Conservation (phyloP, 306 rosid species). For the Castanea sativa region DNA sequence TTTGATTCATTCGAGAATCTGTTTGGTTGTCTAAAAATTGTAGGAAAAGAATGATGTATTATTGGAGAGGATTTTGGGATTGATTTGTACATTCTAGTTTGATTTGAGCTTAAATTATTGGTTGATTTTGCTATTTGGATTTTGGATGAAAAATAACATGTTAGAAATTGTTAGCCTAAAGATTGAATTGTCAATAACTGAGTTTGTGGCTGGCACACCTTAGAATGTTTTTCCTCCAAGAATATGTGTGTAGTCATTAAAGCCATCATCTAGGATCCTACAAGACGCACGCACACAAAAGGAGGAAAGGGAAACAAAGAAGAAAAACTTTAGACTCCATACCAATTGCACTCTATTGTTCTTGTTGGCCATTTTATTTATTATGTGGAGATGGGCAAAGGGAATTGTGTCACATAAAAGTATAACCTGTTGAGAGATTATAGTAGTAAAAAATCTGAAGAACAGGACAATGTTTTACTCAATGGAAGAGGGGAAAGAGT, state of each 20-base stretch:
- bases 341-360: too few relatives aligned
- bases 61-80: too few relatives aligned
- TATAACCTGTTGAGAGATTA: neutral
- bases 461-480: neutral
- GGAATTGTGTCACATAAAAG: neutral
- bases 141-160: neutral
- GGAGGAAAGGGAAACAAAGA: neutral
- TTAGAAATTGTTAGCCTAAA: neutral
- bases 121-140: too few relatives aligned
- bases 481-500: neutral
- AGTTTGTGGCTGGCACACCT: neutral
- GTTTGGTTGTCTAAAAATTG: too few relatives aligned
- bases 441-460: neutral
- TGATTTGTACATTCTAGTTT: too few relatives aligned
- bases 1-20: too few relatives aligned
- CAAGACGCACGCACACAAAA: neutral
- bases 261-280: neutral
- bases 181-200: neutral
- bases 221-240: neutral
- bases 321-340: too few relatives aligned
- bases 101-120: too few relatives aligned
- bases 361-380: neutral
- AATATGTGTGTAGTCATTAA: neutral
- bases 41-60: too few relatives aligned
- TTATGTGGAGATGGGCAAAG: neutral